phyloP scores from a whole-genome alignment of 2,329 filamentous ascomycete species.

The Mycosphaerella sp. region DNA sequence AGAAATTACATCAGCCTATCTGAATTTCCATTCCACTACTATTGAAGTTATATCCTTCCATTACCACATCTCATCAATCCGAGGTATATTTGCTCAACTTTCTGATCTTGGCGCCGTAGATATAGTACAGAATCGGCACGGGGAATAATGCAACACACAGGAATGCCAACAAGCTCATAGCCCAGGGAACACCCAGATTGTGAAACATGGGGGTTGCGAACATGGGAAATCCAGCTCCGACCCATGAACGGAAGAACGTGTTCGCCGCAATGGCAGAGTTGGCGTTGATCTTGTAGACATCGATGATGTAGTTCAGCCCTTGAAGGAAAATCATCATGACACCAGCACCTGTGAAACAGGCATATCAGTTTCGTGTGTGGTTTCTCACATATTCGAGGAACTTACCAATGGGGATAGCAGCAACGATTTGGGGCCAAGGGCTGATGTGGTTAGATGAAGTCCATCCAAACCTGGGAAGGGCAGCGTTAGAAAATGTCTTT shows the following conservation, averaged over 20 bases:
- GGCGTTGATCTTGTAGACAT: slow-evolving; percentile 41
- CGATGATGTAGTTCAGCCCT: slow-evolving; percentile 40
- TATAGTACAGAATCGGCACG: slow-evolving; percentile 27
- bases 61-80: slow-evolving; percentile 6
- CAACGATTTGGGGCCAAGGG: slow-evolving; percentile 40
- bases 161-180: slow-evolving; percentile 31
- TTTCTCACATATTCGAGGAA: not conserved
- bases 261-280: slow-evolving; percentile 36
- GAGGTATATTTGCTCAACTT: slow-evolving; percentile 17
- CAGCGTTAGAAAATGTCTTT: not conserved
- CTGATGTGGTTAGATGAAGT: slow-evolving; percentile 33
- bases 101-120: slow-evolving; percentile 26
- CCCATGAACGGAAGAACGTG: slow-evolving; percentile 27
- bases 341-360: slow-evolving; percentile 14
- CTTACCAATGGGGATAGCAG: slow-evolving; percentile 37
- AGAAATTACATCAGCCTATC: no score
- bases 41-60: not conserved
- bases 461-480: slow-evolving; percentile 37
- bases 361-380: not conserved
- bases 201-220: slow-evolving; percentile 33
- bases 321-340: slow-evolving; percentile 38
- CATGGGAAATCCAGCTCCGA: slow-evolving; percentile 34
- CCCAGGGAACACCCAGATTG: slow-evolving; percentile 32
- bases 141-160: slow-evolving; percentile 28
- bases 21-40: no score